Conservation (phyloP, 1,139 yeast genomes). For the Diutina ranongensis region DNA sequence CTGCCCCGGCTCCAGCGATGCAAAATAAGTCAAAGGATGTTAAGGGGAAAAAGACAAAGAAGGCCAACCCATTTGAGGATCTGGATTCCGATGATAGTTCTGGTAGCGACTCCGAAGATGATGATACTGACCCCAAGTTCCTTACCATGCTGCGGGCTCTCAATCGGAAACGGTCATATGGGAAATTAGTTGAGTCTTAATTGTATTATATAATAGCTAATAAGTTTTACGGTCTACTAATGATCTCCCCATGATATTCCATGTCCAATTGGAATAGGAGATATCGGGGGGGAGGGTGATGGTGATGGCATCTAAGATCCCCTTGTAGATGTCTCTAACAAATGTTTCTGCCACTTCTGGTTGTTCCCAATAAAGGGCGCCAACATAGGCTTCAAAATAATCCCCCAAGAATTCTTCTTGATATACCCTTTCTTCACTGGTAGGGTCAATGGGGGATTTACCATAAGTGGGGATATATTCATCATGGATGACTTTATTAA, state of each 20-base stretch:
- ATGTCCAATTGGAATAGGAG: not conserved
- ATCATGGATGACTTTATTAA: constrained; percentile 8
- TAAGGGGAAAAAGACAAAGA: not conserved
- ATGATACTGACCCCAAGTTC: not conserved
- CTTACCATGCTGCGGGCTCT: constrained; percentile 1
- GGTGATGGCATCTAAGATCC: not conserved
- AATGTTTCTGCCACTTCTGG: constrained; percentile 25
- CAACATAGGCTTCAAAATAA: constrained; percentile 33
- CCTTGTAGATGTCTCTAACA: not conserved
- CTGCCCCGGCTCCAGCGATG: not conserved
- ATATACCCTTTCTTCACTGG: not conserved
- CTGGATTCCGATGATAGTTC: constrained; percentile 3
- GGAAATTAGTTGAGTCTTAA: not conserved
- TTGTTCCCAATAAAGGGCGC: constrained; percentile 30
- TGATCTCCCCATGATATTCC: constrained; percentile 3
- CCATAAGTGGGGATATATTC: constrained; percentile 3
- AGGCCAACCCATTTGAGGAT: not conserved
- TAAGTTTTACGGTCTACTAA: not conserved
- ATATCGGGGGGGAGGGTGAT: constrained; percentile 1
- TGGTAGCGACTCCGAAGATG: not conserved
- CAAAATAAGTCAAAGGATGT: not conserved
- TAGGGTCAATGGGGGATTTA: not conserved
- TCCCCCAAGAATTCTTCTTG: constrained; percentile 36
- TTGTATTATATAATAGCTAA: not conserved
- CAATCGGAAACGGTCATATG: constrained; percentile 1